Percentiles rank a stretch among this genome's conserved stretches.
These are phyloP conservation scores for Guyanaporus albipodus DNA, from an alignment of 768 basidiomycete genomes.

Conservation along the genomic window DNA sequence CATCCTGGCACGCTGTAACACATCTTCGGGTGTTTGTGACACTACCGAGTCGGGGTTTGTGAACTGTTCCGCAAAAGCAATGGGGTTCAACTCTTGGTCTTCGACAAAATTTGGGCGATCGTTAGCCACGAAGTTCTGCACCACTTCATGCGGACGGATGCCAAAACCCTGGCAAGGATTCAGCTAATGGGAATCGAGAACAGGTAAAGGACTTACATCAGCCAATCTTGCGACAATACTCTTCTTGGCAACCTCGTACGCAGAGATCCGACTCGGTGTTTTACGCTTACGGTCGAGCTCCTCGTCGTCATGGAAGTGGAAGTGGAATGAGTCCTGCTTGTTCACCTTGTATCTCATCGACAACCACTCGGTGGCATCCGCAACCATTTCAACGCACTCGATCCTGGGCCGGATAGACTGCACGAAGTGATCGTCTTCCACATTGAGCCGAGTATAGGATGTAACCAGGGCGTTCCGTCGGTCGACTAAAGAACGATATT, in stretches of 20 bases:
- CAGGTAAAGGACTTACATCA: slow-evolving; percentile 51
- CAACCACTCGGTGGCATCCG: slow-evolving; percentile 91
- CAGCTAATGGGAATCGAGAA: neutral
- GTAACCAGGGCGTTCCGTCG: slow-evolving; percentile 58
- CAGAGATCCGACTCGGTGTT: slow-evolving; percentile 77
- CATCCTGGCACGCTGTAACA: slow-evolving; percentile 71
- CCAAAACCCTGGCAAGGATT: slow-evolving; percentile 67
- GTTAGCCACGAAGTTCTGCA: slow-evolving; percentile 71
- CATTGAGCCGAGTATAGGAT: slow-evolving; percentile 64
- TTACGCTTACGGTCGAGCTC: slow-evolving; percentile 61
- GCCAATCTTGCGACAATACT: slow-evolving; percentile 74
- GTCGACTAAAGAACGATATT: slow-evolving; percentile 82
- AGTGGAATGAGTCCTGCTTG: slow-evolving; percentile 56
- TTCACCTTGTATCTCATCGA: slow-evolving; percentile 77
- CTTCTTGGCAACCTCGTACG: slow-evolving; percentile 81
- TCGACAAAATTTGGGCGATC: slow-evolving; percentile 66
- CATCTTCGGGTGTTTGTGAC: slow-evolving; percentile 57
- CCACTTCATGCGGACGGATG: slow-evolving; percentile 74
- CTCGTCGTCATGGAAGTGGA: slow-evolving; percentile 72
- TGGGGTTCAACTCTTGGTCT: slow-evolving; percentile 78
- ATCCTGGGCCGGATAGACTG: slow-evolving; percentile 61
- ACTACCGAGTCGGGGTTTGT: slow-evolving; percentile 62
- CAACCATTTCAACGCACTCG: slow-evolving; percentile 82
- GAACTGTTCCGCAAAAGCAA: slow-evolving; percentile 83
- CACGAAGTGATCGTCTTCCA: slow-evolving; percentile 74